Conservation (phyloP, 305 asterid species). For the Caryopteris hybrid region DNA sequence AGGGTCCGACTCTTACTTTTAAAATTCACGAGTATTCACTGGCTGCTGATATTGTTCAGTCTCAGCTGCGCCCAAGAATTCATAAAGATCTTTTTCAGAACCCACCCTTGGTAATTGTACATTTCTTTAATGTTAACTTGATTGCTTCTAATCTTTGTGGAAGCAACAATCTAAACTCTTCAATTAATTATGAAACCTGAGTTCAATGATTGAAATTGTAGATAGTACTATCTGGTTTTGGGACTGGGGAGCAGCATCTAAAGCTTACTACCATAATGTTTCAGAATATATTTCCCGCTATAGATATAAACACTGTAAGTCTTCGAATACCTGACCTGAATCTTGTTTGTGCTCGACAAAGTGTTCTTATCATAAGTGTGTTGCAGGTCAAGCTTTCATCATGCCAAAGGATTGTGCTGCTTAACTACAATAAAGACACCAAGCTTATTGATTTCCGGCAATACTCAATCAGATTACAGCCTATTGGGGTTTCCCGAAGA, state of each 20-base stretch:
- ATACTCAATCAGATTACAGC: constrained; percentile 88
- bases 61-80: constrained; percentile 77
- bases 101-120: constrained; percentile 70
- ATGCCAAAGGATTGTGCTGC: constrained; percentile 91
- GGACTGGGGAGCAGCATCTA: constrained; percentile 90
- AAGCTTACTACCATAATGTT: constrained; percentile 86
- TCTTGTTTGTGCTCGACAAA: background rate
- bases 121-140: background rate
- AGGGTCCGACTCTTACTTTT: constrained; percentile 90
- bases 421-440: constrained; percentile 84
- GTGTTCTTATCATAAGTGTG: constrained; percentile 11
- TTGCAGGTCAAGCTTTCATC: constrained; percentile 85
- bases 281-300: constrained; percentile 93
- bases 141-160: background rate
- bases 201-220: constrained; percentile 27
- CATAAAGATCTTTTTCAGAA: constrained; percentile 72
- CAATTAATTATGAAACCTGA: too few species aligned
- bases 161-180: background rate
- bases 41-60: constrained; percentile 71
- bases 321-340: constrained; percentile 2
- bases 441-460: constrained; percentile 86
- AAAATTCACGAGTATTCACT: constrained; percentile 72
- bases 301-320: constrained; percentile 84
- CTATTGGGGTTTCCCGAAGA: constrained; percentile 79
- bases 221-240: constrained; percentile 96